phyloP scores from a whole-genome alignment of 148 eudicot species.

The Cornus controversa region DNA sequence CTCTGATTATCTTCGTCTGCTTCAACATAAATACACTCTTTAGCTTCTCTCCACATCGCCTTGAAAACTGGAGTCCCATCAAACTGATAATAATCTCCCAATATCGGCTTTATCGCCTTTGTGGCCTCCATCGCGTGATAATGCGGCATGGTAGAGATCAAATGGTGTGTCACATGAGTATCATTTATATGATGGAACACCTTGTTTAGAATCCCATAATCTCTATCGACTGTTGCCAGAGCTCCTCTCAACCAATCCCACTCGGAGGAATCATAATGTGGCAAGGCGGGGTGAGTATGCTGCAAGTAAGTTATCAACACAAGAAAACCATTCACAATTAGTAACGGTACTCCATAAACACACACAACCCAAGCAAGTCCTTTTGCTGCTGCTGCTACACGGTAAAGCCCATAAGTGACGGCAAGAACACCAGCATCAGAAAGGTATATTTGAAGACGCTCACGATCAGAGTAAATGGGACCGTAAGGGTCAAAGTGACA shows the following conservation, averaged over 20 bases:
- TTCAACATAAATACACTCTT: neutral
- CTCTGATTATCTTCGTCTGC: neutral
- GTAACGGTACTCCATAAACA: slow-evolving; percentile 7
- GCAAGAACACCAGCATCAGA: slow-evolving; percentile 9
- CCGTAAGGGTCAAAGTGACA: neutral
- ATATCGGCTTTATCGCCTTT: neutral
- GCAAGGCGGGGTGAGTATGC: slow-evolving; percentile 15
- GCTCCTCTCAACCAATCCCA: slow-evolving; percentile 21
- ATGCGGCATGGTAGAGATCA: slow-evolving; percentile 1
- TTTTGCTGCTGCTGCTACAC: neutral
- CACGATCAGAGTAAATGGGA: slow-evolving; percentile 2
- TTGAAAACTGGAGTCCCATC: neutral
- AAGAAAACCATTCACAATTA: slow-evolving; percentile 12
- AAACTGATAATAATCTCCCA: slow-evolving; percentile 2
- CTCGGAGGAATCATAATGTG: slow-evolving; percentile 10
- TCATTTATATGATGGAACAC: slow-evolving; percentile 14
- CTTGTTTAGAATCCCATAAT: slow-evolving; percentile 14
- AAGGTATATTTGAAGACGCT: slow-evolving; percentile 7
- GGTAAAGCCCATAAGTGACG: slow-evolving; percentile 1
- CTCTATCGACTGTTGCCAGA: slow-evolving; percentile 4
- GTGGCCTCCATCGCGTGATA: neutral
- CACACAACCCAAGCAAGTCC: slow-evolving; percentile 8
- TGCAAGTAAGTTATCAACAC: slow-evolving; percentile 11
- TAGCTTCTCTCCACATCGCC: neutral
- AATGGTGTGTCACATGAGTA: slow-evolving; percentile 16